Percentiles rank a stretch among this genome's conserved stretches.
phyloP scores from a whole-genome alignment of 2,329 filamentous ascomycete species.

The Penicillium sp. region DNA sequence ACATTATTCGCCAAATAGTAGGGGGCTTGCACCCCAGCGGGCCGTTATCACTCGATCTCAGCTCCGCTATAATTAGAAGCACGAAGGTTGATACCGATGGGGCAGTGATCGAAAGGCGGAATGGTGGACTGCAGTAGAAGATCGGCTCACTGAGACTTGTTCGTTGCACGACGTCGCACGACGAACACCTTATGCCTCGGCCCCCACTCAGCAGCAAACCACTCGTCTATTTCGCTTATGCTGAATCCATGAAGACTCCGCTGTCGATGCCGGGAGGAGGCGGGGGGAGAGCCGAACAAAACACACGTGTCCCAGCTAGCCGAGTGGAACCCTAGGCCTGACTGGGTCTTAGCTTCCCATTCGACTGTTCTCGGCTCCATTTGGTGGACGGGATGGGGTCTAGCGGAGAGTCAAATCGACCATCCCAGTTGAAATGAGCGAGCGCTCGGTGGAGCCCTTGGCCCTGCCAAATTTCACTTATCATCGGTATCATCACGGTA shows the following conservation, averaged over 20 bases:
- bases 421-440: conserved; percentile 4
- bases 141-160: background rate
- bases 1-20: background rate
- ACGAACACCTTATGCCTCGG: background rate
- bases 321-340: background rate
- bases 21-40: background rate
- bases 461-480: conserved; percentile 2
- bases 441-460: conserved; percentile 7
- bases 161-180: background rate
- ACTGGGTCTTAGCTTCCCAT: background rate
- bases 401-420: conserved; percentile 1
- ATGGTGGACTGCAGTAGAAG: background rate
- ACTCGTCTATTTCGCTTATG: background rate
- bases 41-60: no score
- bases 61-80: no score
- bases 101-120: background rate
- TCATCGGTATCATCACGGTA: background rate
- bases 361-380: background rate
- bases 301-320: background rate
- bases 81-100: background rate
- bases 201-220: background rate
- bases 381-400: conserved; percentile 1
- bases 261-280: background rate
- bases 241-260: background rate
- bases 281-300: background rate